phyloP scores from a whole-genome alignment of 495 filamentous ascomycete species.

The Daldinia decipiens region DNA sequence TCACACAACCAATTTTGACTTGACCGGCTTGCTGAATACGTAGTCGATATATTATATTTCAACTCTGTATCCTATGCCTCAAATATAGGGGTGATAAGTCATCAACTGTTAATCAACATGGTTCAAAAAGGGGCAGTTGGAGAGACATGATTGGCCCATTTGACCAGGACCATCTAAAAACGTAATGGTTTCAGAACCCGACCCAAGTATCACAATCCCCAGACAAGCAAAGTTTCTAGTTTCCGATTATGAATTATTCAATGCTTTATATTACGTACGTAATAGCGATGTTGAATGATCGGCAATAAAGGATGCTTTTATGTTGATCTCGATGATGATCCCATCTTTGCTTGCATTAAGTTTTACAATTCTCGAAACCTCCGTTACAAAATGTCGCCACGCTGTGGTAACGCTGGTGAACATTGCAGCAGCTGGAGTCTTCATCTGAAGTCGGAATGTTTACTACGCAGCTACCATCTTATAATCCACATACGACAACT shows the following conservation, averaged over 20 bases:
- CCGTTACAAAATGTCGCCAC: conserved; percentile 20
- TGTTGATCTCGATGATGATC: conserved; percentile 32
- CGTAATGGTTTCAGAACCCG: conserved; percentile 20
- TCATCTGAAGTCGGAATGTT: background rate
- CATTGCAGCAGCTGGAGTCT: background rate
- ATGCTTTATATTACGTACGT: background rate
- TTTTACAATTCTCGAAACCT: conserved; percentile 30
- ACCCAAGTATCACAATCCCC: conserved; percentile 31
- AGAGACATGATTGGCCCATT: conserved; percentile 24
- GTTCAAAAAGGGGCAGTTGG: conserved; percentile 19
- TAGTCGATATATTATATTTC: background rate
- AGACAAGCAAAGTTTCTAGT: conserved; percentile 34
- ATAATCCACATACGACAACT: background rate
- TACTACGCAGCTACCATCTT: background rate
- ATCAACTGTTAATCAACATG: background rate
- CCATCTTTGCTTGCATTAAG: conserved; percentile 32
- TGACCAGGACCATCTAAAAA: background rate
- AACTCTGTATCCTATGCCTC: background rate
- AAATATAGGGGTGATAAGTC: background rate
- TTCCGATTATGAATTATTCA: conserved; percentile 14
- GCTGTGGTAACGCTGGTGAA: background rate
- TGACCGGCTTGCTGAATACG: background rate
- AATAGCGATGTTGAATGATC: conserved; percentile 31
- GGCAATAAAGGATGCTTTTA: background rate
- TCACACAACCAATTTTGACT: background rate